Evolutionary conservation across 495 filamentous ascomycete species (phyloP), one percentile per base, ranked within the genome.

Genomic region (Aspergillus nidulans): DNA sequence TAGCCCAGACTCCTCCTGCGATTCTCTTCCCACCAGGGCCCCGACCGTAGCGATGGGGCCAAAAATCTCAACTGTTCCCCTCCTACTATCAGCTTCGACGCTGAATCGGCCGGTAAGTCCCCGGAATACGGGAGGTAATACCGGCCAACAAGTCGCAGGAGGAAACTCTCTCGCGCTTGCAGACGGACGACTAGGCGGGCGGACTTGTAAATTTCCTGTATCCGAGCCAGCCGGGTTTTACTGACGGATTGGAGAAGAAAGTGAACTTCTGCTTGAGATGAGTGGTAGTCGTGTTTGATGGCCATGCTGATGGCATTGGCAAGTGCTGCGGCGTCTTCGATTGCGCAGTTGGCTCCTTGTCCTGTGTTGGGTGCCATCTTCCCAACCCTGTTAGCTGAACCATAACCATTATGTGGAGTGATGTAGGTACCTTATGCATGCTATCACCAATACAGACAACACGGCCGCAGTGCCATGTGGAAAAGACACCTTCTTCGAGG

Each of bases 331-430:
- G 63, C 62, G 16, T 54, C 52, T 50, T 68, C 65, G 21, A 68
- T 69, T 0, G 63, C 63, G 18, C 42, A 56, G 19, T 66, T 66
- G 2, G 63, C 66, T 5, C 66, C 66, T 34, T 69, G 67, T 5
- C 62, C 67, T n/a, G 62, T 53, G 40, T 67, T 66, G 3, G 60
- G 57, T 1, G 64, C 62, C 62, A 69, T 64, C 62, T 64, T 69
- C 63, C 1, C 57, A 12, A 12, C 3, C 9, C 30, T 2, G 30
- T 34, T 12, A 34, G 9, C 6, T 25, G 41, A n/a, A n/a, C 15
- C 10, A n/a, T 20, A 56, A 63, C 62, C 64, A n/a, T 69, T 66
- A 59, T 59, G 55, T 7, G 61, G 52, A 30, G 58, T 64, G 19
- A 66, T 63, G 1, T 63, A 63, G 15, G 66, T 50, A 65, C 62